Evolutionary conservation across 2,329 filamentous ascomycete species (phyloP), one percentile per base, ranked within the genome.

Genomic region (Myriosclerotinia scirpicola): DNA sequence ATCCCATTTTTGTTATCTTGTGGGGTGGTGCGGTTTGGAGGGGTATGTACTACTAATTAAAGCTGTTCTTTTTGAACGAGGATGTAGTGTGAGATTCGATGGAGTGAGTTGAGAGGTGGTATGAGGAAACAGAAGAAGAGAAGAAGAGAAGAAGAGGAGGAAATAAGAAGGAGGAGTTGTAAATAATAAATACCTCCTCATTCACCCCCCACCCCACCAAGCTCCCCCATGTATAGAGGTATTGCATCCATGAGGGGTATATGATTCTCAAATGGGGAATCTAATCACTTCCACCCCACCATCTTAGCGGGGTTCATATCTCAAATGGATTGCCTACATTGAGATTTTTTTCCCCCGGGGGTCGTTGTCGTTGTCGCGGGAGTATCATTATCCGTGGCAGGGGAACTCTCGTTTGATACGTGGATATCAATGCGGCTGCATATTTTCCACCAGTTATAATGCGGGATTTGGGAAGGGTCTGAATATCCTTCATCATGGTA

Each of bases 1-100:
- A 83, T 44, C 74, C 75, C 75, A 64, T 67, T 72, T 34, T 54
- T 14, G 34, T 20, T 38, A 42, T 34, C 2, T 15, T 12, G n/a
- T 12, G 20, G n/a, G n/a, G 34, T 52, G n/a, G 34, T 52, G 2
- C 17, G 44, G 40, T 48, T 46, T 48, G 9, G 52, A 42, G 61
- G 50, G 61, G 22, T n/a, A 17, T n/a, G 17, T n/a, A 36, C 8
- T 2, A 17, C 5, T 44, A 15, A 46, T 46, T 46, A 12, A 22
- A 5, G 6, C 30, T 34, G 26, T 1, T 22, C 4, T n/a, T 64
- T 7, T 17, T 7, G 30, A 50, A 2, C 5, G 40, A 34, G 15
- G 22, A 9, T 20, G 17, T 46, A 15, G 7, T 36, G 30, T 15
- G 30, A 50, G 42, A 38, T 38, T 12, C 12, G 15, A 12, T 17